These are phyloP conservation scores for Aspergillus saccharolyticus DNA, from an alignment of 495 filamentous ascomycete species.

Conservation along the genomic window DNA sequence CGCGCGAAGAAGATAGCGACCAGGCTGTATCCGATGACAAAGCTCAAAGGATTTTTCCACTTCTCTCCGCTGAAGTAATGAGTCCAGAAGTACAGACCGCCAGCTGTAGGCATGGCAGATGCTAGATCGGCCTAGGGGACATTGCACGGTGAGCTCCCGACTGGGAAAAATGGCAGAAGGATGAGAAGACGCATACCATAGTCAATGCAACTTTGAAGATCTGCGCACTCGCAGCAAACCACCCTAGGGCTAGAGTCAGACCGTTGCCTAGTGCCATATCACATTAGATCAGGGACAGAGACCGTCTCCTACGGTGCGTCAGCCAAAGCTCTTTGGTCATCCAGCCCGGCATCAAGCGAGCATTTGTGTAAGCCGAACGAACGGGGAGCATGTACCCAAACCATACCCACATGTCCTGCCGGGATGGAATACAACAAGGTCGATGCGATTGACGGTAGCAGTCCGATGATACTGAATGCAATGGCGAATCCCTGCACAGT, in stretches of 20 bases:
- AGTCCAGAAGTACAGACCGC: slow-evolving; percentile 69
- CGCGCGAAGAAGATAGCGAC: slow-evolving; percentile 52
- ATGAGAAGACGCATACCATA: slow-evolving; percentile 41
- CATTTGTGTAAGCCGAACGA: neutral
- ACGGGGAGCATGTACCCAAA: slow-evolving; percentile 46
- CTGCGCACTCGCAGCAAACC: slow-evolving; percentile 55
- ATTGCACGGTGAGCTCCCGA: neutral
- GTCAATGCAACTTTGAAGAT: slow-evolving; percentile 63
- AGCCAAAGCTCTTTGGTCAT: slow-evolving; percentile 12
- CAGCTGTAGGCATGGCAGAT: slow-evolving; percentile 64
- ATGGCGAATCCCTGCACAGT: slow-evolving; percentile 64
- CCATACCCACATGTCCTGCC: slow-evolving; percentile 63
- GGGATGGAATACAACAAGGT: slow-evolving; percentile 61
- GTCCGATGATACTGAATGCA: slow-evolving; percentile 67
- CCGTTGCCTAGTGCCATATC: neutral
- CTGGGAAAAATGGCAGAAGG: neutral
- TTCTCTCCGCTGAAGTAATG: slow-evolving; percentile 59
- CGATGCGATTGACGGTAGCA: slow-evolving; percentile 62
- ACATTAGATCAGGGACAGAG: neutral
- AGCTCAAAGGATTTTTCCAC: slow-evolving; percentile 58
- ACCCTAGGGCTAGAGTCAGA: slow-evolving; percentile 36
- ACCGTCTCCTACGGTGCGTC: slow-evolving; percentile 22
- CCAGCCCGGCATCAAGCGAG: too few relatives aligned
- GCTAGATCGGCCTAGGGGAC: slow-evolving; percentile 54
- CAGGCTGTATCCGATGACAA: slow-evolving; percentile 62